Percentiles rank a stretch among this genome's conserved stretches.
Conservation (phyloP, 2,329 filamentous ascomycete species). For the Aspergillus vadensis region DNA sequence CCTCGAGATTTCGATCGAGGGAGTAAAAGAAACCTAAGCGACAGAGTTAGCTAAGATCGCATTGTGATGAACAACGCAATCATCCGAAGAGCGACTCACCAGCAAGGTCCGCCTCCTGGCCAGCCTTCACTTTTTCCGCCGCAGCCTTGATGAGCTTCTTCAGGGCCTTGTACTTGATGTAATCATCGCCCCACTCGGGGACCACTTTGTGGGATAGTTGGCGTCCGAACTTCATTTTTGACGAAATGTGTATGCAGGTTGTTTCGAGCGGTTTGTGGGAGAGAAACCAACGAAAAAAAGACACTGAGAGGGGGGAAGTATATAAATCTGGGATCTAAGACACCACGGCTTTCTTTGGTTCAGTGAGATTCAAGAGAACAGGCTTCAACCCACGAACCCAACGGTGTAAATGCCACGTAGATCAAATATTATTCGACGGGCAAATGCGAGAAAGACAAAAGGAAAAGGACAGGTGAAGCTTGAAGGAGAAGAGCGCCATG, state of each 20-base stretch:
- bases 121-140: slow-evolving; percentile 67
- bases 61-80: slow-evolving; percentile 9
- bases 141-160: slow-evolving; percentile 91
- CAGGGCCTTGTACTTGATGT: slow-evolving; percentile 59
- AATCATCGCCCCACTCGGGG: slow-evolving; percentile 53
- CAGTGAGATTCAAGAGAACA: neutral
- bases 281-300: neutral
- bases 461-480: slow-evolving; percentile 14
- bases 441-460: slow-evolving; percentile 14
- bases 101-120: slow-evolving; percentile 81
- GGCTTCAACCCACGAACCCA: neutral
- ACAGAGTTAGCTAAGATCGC: slow-evolving; percentile 26
- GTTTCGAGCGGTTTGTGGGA: neutral
- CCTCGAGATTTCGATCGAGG: slow-evolving; percentile 94
- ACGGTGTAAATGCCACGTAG: neutral
- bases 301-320: neutral
- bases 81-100: slow-evolving; percentile 60
- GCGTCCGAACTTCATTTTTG: slow-evolving; percentile 54
- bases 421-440: slow-evolving; percentile 11
- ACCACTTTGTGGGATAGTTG: slow-evolving; percentile 53
- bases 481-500: slow-evolving; percentile 21
- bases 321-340: neutral
- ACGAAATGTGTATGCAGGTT: neutral
- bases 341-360: neutral
- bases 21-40: slow-evolving; percentile 89